These are phyloP conservation scores for Kluyveromyces lactis DNA, from an alignment of 805 yeast genomes.

Conservation along the genomic window DNA sequence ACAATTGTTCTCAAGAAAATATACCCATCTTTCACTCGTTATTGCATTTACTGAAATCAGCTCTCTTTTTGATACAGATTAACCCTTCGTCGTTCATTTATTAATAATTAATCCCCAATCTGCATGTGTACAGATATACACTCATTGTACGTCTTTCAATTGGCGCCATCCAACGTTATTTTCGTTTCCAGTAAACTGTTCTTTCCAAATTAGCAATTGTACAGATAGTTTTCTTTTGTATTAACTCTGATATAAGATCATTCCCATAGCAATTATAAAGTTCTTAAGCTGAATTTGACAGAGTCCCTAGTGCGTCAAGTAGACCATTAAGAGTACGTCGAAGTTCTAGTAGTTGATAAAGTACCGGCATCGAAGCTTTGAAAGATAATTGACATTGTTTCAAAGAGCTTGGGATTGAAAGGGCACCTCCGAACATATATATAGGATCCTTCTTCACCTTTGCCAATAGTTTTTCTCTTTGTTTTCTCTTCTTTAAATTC, in stretches of 20 bases:
- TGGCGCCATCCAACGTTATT: no score
- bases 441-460: constrained; percentile 18
- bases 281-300: no score
- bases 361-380: constrained; percentile 16
- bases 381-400: constrained; percentile 22
- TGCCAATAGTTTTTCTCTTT: constrained; percentile 3
- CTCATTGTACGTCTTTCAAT: neutral
- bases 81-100: neutral
- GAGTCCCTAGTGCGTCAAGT: no score
- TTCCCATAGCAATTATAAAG: no score
- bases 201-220: no score
- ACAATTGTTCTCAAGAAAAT: no score
- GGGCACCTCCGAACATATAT: constrained; percentile 25
- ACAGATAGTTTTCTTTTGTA: no score
- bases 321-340: neutral
- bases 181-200: no score
- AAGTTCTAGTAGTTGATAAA: constrained; percentile 12
- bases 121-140: neutral
- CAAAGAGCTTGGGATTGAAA: constrained; percentile 20
- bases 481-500: constrained; percentile 1
- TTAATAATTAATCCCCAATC: neutral
- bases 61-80: no score
- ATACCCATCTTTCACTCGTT: no score
- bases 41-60: neutral
- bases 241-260: no score